These are phyloP conservation scores for Lonicera japonica DNA, from an alignment of 129 eudicot species.

Conservation along the genomic window DNA sequence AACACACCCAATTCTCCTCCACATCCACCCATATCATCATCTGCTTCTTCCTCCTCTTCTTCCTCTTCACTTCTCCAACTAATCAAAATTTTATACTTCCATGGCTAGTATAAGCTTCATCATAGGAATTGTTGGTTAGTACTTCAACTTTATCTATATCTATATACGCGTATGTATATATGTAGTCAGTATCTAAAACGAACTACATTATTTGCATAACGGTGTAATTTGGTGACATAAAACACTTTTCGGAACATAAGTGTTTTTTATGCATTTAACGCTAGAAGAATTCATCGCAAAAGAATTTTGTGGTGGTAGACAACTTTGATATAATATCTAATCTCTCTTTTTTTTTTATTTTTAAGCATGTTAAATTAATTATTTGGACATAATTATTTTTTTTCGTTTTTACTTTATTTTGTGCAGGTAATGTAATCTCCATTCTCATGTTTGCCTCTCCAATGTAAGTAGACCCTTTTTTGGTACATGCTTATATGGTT, in stretches of 20 bases:
- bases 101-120: constrained; percentile 42
- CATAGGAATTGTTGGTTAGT: constrained; percentile 38
- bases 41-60: background rate
- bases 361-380: too few relatives aligned
- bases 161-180: too few relatives aligned
- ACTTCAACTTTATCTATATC: background rate
- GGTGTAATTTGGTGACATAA: too few relatives aligned
- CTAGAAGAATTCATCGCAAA: too few relatives aligned
- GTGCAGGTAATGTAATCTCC: constrained; percentile 47
- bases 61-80: background rate
- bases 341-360: too few relatives aligned
- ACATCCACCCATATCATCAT: background rate
- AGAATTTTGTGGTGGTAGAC: too few relatives aligned
- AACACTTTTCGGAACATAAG: too few relatives aligned
- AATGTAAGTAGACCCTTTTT: constrained; percentile 27
- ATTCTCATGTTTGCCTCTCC: constrained; percentile 45
- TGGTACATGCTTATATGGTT: too few relatives aligned
- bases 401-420: background rate
- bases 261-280: too few relatives aligned
- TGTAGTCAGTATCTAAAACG: too few relatives aligned
- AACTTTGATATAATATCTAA: too few relatives aligned
- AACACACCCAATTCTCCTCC: background rate
- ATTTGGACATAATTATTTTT: background rate
- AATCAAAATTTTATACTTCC: background rate
- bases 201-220: too few relatives aligned